Percentiles rank a stretch among this genome's conserved stretches.
Conservation (phyloP, 306 rosid genomes). For the Vigna nakashimae region DNA sequence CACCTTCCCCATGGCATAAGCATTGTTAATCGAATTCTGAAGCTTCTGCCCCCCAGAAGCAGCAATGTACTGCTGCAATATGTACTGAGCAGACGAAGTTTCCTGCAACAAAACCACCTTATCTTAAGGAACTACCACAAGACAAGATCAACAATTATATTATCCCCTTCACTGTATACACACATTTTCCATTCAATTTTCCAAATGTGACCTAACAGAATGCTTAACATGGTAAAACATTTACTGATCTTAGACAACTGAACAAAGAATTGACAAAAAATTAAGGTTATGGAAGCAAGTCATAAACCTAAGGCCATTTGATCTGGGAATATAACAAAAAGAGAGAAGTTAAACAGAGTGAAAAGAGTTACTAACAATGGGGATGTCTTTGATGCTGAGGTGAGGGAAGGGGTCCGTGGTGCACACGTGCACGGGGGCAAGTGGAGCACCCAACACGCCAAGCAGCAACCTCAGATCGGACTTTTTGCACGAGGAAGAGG, state of each 20-base stretch:
- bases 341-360: not conserved
- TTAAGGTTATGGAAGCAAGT: not conserved
- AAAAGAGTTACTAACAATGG: conserved; percentile 73
- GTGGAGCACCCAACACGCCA: conserved; percentile 96
- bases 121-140: not conserved
- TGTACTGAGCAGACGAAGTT: conserved; percentile 95
- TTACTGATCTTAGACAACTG: conserved; percentile 6
- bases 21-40: conserved; percentile 77
- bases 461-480: conserved; percentile 96
- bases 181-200: not conserved
- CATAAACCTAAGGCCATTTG: not conserved
- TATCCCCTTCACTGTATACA: not conserved
- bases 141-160: not conserved
- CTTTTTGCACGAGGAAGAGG: conserved; percentile 67
- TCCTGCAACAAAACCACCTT: conserved; percentile 63
- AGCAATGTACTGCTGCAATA: conserved; percentile 95
- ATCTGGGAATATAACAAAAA: conserved; percentile 3
- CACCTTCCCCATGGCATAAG: conserved; percentile 99
- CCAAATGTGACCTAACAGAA: not conserved
- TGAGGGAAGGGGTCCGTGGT: conserved; percentile 86
- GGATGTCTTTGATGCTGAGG: conserved; percentile 93
- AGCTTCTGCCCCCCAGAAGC: conserved; percentile 95
- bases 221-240: not conserved
- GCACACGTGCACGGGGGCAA: conserved; percentile 91
- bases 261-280: not conserved